Evolutionary conservation across 2,329 filamentous ascomycete genomes (phyloP).

Genomic region (Neoarthrinium moseri): DNA sequence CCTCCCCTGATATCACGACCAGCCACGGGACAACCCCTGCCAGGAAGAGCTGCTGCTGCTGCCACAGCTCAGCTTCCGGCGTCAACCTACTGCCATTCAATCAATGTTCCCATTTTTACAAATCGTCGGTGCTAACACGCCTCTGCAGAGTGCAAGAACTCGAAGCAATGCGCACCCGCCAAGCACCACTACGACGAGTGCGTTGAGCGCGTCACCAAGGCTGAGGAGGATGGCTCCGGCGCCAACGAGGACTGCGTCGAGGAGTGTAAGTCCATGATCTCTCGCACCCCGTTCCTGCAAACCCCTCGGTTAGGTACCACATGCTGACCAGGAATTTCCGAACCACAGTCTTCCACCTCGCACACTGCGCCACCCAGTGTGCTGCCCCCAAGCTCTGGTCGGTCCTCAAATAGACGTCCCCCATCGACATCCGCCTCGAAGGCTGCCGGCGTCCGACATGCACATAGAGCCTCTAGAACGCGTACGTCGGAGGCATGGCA

Average conservation of each 20-base stretch:
- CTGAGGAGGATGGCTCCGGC: constrained; percentile 63
- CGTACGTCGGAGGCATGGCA: constrained; percentile 15
- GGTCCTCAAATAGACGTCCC: constrained; percentile 74
- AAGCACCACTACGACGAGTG: constrained; percentile 99
- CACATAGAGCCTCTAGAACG: constrained; percentile 20
- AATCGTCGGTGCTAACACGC: not conserved
- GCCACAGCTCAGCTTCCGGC: not conserved
- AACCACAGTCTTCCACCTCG: constrained; percentile 90
- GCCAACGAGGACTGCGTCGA: constrained; percentile 95
- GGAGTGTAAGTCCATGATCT: constrained; percentile 74
- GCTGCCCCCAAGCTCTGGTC: constrained; percentile 96
- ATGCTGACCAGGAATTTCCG: too few relatives aligned
- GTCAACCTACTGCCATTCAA: not conserved
- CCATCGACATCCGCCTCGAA: constrained; percentile 11
- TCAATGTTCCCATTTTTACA: not conserved
- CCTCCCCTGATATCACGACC: too few relatives aligned
- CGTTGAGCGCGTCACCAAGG: constrained; percentile 81
- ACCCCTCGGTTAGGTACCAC: too few relatives aligned
- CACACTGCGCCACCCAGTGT: constrained; percentile 90
- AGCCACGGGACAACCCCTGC: too few relatives aligned
- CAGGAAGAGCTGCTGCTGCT: too few relatives aligned
- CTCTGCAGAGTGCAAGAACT: constrained; percentile 79
- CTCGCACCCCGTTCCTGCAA: constrained; percentile 14
- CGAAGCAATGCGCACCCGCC: constrained; percentile 76
- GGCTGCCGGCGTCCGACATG: constrained; percentile 14